These are phyloP conservation scores for Phytophthora meadii DNA, from an alignment of 352 stramenopile species.

Conservation along the genomic window DNA sequence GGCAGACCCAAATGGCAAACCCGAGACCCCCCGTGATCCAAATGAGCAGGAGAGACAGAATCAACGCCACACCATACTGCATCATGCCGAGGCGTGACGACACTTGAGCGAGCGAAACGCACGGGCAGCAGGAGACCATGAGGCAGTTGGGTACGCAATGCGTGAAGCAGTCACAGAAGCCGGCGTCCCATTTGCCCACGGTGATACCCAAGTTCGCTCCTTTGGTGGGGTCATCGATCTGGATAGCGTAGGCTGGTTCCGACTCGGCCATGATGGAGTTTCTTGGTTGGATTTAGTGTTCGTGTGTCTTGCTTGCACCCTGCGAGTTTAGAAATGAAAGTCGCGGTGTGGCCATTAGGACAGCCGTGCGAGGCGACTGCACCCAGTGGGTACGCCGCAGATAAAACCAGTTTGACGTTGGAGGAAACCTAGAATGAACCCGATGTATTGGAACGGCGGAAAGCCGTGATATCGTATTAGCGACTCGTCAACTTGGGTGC, in stretches of 20 bases:
- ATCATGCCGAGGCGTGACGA: slow-evolving; percentile 16
- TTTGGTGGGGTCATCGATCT: slow-evolving; percentile 26
- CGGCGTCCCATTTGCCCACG: slow-evolving; percentile 17
- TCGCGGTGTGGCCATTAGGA: background rate
- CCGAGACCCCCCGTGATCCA: slow-evolving; percentile 15
- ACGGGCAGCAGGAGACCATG: slow-evolving; percentile 46
- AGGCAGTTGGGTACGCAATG: slow-evolving; percentile 44
- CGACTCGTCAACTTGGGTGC: slow-evolving; percentile 5
- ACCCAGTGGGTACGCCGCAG: slow-evolving; percentile 1
- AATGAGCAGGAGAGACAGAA: slow-evolving; percentile 17
- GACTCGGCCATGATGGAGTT: slow-evolving; percentile 10
- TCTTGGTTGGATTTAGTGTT: background rate
- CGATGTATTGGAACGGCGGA: no score
- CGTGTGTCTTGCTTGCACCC: slow-evolving; percentile 8
- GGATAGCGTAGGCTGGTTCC: slow-evolving; percentile 21
- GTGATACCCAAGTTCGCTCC: slow-evolving; percentile 25
- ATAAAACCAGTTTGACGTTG: slow-evolving; percentile 2
- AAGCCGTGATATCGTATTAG: slow-evolving; percentile 5
- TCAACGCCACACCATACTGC: background rate
- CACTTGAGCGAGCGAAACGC: slow-evolving; percentile 30
- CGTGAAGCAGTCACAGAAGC: slow-evolving; percentile 38
- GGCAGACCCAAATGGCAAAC: slow-evolving; percentile 27
- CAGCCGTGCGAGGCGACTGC: background rate
- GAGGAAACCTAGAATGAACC: background rate
- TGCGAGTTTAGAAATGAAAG: slow-evolving; percentile 11